phyloP scores from a whole-genome alignment of 495 filamentous ascomycete genomes.

The Lentithecium fluviatile region DNA sequence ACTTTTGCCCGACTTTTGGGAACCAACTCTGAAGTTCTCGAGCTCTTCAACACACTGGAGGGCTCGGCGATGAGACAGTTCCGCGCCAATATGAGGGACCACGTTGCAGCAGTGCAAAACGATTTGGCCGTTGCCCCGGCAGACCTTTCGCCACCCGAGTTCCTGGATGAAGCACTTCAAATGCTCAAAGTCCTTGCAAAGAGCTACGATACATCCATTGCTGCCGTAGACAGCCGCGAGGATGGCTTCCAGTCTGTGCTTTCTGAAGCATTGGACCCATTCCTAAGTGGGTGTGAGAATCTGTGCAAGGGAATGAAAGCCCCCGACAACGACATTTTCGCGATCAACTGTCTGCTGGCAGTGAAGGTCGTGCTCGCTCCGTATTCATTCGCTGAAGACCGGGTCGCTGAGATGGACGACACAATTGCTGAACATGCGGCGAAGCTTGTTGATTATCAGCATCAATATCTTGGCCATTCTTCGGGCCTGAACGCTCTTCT shows the following conservation, averaged over 20 bases:
- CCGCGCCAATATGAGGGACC: constrained; percentile 72
- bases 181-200: constrained; percentile 72
- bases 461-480: constrained; percentile 64
- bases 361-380: constrained; percentile 52
- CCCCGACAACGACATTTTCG: constrained; percentile 68
- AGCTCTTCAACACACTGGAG: constrained; percentile 66
- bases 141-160: constrained; percentile 77
- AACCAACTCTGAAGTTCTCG: constrained; percentile 64
- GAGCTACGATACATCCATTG: constrained; percentile 78
- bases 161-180: constrained; percentile 77
- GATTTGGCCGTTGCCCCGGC: constrained; percentile 64
- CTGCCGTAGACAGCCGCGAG: constrained; percentile 56
- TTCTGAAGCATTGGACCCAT: constrained; percentile 80
- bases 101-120: constrained; percentile 66
- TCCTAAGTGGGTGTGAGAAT: constrained; percentile 68
- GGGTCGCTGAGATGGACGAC: constrained; percentile 49
- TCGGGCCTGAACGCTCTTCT: constrained; percentile 76
- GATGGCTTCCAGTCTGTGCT: constrained; percentile 70
- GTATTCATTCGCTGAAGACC: constrained; percentile 57
- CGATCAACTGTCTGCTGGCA: constrained; percentile 74
- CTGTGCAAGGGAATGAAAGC: constrained; percentile 61
- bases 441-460: constrained; percentile 60
- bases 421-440: constrained; percentile 42
- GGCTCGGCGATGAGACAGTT: constrained; percentile 82
- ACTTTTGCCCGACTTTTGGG: constrained; percentile 82